These are phyloP conservation scores for Passalora sequoiae DNA, from an alignment of 2,329 filamentous ascomycete species.

Conservation along the genomic window DNA sequence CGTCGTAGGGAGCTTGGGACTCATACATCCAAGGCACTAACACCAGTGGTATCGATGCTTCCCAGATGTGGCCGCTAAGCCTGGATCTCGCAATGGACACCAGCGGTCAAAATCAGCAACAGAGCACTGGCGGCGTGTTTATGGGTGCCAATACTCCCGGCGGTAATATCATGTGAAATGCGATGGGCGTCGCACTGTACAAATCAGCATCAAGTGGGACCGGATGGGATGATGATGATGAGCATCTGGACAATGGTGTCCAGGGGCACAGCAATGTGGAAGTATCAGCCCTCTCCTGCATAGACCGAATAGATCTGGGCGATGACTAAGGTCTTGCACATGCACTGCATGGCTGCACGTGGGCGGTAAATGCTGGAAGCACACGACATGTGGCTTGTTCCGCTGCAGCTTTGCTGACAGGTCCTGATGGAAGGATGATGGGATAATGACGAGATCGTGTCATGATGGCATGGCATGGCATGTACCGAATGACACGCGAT, in stretches of 20 bases:
- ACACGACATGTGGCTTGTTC: neutral
- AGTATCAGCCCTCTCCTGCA: no score
- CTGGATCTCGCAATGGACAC: conserved; percentile 29
- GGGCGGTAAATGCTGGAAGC: neutral
- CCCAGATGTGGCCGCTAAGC: conserved; percentile 44
- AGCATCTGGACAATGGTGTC: no score
- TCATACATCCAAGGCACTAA: conserved; percentile 60
- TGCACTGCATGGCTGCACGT: neutral
- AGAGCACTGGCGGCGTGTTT: conserved; percentile 28
- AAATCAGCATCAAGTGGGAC: no score
- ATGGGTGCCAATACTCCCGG: conserved; percentile 32
- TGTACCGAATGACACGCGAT: no score
- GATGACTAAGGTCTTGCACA: neutral
- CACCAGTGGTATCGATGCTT: conserved; percentile 34
- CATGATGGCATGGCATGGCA: no score
- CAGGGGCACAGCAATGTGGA: no score
- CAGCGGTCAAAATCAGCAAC: conserved; percentile 25
- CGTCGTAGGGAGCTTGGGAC: conserved; percentile 66
- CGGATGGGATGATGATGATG: no score
- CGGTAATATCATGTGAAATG: conserved; percentile 6
- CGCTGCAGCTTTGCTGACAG: no score
- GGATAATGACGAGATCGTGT: neutral
- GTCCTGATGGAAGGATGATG: no score
- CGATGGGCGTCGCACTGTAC: no score
- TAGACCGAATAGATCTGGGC: no score